Evolutionary conservation across 805 yeast genomes (phyloP).

Genomic region (Ascoidea asiatica): DNA sequence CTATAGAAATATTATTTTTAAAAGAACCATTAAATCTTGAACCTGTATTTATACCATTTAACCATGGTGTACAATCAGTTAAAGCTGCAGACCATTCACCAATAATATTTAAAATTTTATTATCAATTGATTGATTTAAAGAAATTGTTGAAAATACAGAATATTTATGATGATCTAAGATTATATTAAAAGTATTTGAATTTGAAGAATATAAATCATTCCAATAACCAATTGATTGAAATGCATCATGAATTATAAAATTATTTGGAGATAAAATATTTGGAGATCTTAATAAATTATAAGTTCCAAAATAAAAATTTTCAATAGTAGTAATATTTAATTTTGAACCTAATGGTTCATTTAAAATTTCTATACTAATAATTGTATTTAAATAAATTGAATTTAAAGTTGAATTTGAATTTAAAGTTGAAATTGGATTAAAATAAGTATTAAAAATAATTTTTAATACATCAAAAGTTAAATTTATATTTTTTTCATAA

Average conservation of each 20-base stretch:
- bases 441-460: slow-evolving; percentile 54
- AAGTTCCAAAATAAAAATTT: slow-evolving; percentile 48
- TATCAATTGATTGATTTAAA: slow-evolving; percentile 33
- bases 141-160: slow-evolving; percentile 64
- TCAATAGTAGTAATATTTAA: slow-evolving; percentile 45
- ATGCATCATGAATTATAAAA: slow-evolving; percentile 73
- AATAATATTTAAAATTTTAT: slow-evolving; percentile 49
- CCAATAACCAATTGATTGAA: slow-evolving; percentile 49
- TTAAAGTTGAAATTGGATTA: slow-evolving; percentile 33
- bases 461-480: slow-evolving; percentile 43
- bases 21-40: slow-evolving; percentile 65
- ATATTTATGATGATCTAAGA: slow-evolving; percentile 83
- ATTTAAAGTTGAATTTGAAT: no score
- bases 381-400: slow-evolving; percentile 46
- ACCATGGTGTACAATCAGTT: slow-evolving; percentile 82
- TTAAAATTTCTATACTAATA: slow-evolving; percentile 71
- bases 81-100: slow-evolving; percentile 93
- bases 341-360: slow-evolving; percentile 77
- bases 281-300: slow-evolving; percentile 55
- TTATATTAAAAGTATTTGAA: slow-evolving; percentile 48
- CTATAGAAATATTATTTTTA: slow-evolving; percentile 27
- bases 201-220: slow-evolving; percentile 37
- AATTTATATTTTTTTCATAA: slow-evolving; percentile 30
- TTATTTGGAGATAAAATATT: slow-evolving; percentile 32
- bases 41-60: slow-evolving; percentile 77